Evolutionary conservation across 2,329 filamentous ascomycete genomes (phyloP), one percentile per base, ranked within the genome.

Genomic region (Thermothelomyces thermophilus): DNA sequence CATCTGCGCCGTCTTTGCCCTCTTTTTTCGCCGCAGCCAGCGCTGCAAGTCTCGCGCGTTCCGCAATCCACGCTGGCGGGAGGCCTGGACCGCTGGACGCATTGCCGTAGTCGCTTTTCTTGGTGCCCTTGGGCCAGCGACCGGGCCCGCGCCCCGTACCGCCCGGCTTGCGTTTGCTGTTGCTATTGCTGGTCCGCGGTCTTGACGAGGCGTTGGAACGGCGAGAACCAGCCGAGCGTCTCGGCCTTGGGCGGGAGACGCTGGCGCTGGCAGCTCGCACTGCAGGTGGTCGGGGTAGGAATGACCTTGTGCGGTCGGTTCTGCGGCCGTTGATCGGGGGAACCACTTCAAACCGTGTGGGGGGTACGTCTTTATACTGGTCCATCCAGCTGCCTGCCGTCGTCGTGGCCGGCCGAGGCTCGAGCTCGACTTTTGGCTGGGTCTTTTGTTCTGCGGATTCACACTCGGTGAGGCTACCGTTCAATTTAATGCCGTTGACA

Each of bases 331-430:
- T 70, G 8, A 86, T 68, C 0, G 84, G 79, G 8, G 88, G 88
- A 60, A 87, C 91, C 35, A 93, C 80, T 59, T 90, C 84, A 64
- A 89, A 94, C 30, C 87, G 79, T 1, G 74, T 81, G 0, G 82
- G 72, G 2, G 86, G 86, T 22, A 93, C 85, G 41, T 71, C 66
- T 13, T 69, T 68, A 60, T 82, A 82, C 2, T 70, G 63, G 3
- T 64, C 58, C 10, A 64, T 62, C 78, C 78, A 82, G 35, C 67
- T 61, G 7, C 66, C 62, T 7, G 50, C 56, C 2, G 58, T 54
- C 10, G 56, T 60, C 30, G 67, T 61, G 26, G 24, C 47, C 28
- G 41, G 34, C 17, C 53, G 52, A n/a, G 50, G 36, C 5, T 62
- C 61, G 41, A 60, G 57, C 17, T 62, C 59, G n/a, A 43, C 24